Conservation (phyloP, 306 rosid genomes). For the Begonia masoniana region DNA sequence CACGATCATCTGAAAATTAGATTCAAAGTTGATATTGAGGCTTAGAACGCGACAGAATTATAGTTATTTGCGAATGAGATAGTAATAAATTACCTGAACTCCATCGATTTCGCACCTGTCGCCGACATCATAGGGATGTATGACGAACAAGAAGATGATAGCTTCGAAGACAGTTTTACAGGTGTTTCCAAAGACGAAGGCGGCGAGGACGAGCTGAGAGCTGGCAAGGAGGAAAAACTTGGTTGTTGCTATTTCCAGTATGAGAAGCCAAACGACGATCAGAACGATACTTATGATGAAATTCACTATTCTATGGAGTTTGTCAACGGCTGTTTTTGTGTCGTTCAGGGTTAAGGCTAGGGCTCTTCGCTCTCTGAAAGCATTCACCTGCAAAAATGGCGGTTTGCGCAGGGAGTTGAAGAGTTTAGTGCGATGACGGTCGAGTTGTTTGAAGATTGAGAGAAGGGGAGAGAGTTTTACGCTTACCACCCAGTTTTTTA, state of each 20-base stretch:
- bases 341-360: constrained; percentile 87
- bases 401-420: not conserved
- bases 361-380: constrained; percentile 88
- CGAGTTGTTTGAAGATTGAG: not conserved
- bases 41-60: not conserved
- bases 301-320: constrained; percentile 66
- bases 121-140: constrained; percentile 96
- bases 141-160: constrained; percentile 64
- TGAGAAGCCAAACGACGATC: constrained; percentile 50
- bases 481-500: constrained; percentile 94
- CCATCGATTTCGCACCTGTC: constrained; percentile 87
- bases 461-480: not conserved
- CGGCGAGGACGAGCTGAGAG: constrained; percentile 77
- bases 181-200: constrained; percentile 86
- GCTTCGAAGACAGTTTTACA: constrained; percentile 88
- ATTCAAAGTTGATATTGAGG: not conserved
- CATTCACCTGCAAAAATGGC: constrained; percentile 47
- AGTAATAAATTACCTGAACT: constrained; percentile 36
- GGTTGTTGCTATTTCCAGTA: constrained; percentile 64
- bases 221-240: constrained; percentile 52
- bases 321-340: constrained; percentile 91
- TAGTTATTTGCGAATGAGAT: not conserved
- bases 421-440: not conserved
- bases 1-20: constrained; percentile 61
- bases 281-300: constrained; percentile 43